phyloP scores from a whole-genome alignment of 2,329 filamentous ascomycete species.

The Penicillium griseofulvum region DNA sequence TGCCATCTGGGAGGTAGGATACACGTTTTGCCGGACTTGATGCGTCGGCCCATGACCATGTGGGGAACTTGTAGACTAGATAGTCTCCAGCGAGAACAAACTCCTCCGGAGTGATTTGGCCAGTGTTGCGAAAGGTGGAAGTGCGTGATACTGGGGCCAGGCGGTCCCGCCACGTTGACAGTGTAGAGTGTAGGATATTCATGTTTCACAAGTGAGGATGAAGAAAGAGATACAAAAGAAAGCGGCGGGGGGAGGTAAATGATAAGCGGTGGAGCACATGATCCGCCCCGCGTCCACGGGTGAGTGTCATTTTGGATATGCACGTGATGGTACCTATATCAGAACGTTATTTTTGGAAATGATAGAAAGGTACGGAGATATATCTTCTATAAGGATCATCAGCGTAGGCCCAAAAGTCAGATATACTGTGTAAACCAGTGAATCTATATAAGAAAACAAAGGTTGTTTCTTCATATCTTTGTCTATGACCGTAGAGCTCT shows the following conservation, averaged over 20 bases:
- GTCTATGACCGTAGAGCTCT: neutral
- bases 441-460: no score
- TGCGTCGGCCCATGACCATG: constrained; percentile 94
- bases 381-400: neutral
- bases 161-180: constrained; percentile 87
- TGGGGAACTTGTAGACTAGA: constrained; percentile 97
- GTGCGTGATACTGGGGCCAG: constrained; percentile 86
- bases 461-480: neutral
- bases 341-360: neutral
- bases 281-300: constrained; percentile 21
- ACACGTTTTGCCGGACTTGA: constrained; percentile 76
- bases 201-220: constrained; percentile 39
- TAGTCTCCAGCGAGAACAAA: constrained; percentile 96
- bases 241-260: constrained; percentile 12
- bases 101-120: constrained; percentile 95
- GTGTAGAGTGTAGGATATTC: constrained; percentile 89
- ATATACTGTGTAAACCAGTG: no score
- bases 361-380: neutral
- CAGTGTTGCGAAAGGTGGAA: constrained; percentile 89
- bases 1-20: constrained; percentile 76
- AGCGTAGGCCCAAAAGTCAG: no score
- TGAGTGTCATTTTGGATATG: constrained; percentile 12
- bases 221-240: neutral
- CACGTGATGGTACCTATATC: neutral
- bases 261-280: constrained; percentile 32